Percentiles rank a stretch among this genome's conserved stretches.
Conservation (phyloP, 2,329 filamentous ascomycete genomes). For the Hypocrella siamensis region DNA sequence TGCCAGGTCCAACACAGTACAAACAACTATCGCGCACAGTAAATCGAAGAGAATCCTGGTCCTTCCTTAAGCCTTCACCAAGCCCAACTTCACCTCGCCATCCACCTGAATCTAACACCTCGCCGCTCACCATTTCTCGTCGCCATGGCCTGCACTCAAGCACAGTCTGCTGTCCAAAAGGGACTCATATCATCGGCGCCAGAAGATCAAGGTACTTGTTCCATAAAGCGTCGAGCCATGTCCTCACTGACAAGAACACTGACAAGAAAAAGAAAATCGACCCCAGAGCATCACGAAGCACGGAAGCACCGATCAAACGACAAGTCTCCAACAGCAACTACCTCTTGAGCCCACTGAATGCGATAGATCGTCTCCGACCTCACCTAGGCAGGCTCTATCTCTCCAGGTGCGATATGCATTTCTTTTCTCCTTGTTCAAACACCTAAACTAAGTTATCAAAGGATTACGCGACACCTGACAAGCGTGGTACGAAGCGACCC, state of each 20-base stretch:
- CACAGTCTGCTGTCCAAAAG: constrained; percentile 1
- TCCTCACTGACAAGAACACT: neutral
- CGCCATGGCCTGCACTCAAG: constrained; percentile 4
- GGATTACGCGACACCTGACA: neutral
- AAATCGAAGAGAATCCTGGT: too few relatives aligned
- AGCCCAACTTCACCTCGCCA: too few relatives aligned
- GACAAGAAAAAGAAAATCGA: neutral
- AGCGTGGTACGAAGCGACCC: constrained; percentile 1
- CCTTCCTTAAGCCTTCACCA: too few relatives aligned
- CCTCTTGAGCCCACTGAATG: neutral
- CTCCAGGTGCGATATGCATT: neutral
- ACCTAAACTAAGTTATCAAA: neutral
- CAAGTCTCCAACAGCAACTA: neutral
- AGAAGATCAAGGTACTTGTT: constrained; percentile 1
- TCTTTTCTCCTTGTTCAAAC: neutral
- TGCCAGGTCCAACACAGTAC: too few relatives aligned
- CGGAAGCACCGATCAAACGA: neutral
- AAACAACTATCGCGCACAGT: too few relatives aligned
- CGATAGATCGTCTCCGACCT: neutral
- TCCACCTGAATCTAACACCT: too few relatives aligned
- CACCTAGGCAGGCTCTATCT: neutral
- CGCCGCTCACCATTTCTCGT: too few relatives aligned
- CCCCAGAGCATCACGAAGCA: constrained; percentile 1
- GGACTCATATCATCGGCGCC: constrained; percentile 1
- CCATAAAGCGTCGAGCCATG: constrained; percentile 1